phyloP scores from a whole-genome alignment of 2,329 filamentous ascomycete genomes.

The Tetracladium maxilliforme region DNA sequence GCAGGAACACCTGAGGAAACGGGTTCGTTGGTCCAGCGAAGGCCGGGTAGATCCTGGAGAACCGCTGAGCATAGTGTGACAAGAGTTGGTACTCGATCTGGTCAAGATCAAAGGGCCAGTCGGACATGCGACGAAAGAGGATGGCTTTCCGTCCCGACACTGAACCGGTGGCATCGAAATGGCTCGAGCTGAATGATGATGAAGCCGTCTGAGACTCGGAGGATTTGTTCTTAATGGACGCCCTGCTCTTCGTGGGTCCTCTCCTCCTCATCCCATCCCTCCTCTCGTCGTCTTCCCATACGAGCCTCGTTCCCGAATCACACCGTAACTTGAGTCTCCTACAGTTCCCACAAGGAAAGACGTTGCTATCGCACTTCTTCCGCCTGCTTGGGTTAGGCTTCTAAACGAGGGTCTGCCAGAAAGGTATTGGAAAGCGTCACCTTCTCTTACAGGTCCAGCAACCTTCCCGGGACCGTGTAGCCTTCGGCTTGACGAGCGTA shows the following conservation, averaged over 20 bases:
- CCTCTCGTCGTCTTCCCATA: constrained; percentile 4
- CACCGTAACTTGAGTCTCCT: neutral
- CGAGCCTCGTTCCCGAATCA: constrained; percentile 3
- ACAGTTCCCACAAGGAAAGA: constrained; percentile 1
- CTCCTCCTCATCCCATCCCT: constrained; percentile 4
- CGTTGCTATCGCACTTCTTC: constrained; percentile 1
- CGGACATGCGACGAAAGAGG: constrained; percentile 1
- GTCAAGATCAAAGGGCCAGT: constrained; percentile 3
- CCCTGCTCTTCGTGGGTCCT: constrained; percentile 3
- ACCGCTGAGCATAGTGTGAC: constrained; percentile 1
- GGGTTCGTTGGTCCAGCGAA: constrained; percentile 1
- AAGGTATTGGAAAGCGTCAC: neutral
- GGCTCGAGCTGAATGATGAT: no score
- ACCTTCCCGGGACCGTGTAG: neutral
- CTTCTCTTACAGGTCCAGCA: constrained; percentile 1
- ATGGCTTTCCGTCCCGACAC: neutral
- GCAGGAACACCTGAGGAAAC: neutral
- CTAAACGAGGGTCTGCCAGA: no score
- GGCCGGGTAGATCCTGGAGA: constrained; percentile 1
- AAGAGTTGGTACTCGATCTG: constrained; percentile 1
- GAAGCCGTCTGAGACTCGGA: no score
- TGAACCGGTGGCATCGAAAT: no score
- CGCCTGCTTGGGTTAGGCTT: neutral
- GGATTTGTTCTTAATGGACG: no score
- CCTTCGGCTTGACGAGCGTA: no score